These are phyloP conservation scores for Coemansia sp. DNA, from an alignment of 192 early-diverging fungal genomes.

Conservation along the genomic window DNA sequence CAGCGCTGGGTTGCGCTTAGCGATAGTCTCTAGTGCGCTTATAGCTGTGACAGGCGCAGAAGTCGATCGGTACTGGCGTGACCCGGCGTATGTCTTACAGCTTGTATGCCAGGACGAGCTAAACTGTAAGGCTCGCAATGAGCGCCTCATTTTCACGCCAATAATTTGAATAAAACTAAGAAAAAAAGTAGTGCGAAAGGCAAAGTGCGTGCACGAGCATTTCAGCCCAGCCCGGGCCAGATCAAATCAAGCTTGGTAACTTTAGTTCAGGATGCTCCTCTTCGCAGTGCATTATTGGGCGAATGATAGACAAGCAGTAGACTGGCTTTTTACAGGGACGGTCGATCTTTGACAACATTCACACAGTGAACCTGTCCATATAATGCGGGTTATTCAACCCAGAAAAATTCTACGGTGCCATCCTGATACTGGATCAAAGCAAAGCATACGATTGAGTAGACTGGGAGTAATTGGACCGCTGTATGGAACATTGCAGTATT, in stretches of 20 bases:
- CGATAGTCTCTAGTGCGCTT: constrained; percentile 18
- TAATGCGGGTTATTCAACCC: no score
- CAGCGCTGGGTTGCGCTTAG: constrained; percentile 21
- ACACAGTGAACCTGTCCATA: no score
- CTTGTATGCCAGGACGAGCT: background rate
- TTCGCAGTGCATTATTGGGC: no score
- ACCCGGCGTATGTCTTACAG: background rate
- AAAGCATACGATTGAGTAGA: no score
- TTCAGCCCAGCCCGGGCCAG: background rate
- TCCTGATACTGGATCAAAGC: no score
- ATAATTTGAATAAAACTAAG: background rate
- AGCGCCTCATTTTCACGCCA: background rate
- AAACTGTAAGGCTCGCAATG: background rate
- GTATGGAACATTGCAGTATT: no score
- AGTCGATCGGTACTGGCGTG: background rate
- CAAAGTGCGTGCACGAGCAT: background rate
- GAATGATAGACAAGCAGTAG: no score
- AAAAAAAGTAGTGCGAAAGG: background rate
- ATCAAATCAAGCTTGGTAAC: background rate
- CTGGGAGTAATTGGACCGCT: no score
- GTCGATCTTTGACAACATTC: no score
- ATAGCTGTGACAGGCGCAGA: constrained; percentile 9
- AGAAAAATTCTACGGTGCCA: no score
- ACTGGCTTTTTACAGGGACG: no score
- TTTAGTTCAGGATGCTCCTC: no score